Percentiles rank a stretch among this genome's conserved stretches.
Conservation (phyloP, 176 grass and related monocot genomes). For the Paspalum vaginatum region DNA sequence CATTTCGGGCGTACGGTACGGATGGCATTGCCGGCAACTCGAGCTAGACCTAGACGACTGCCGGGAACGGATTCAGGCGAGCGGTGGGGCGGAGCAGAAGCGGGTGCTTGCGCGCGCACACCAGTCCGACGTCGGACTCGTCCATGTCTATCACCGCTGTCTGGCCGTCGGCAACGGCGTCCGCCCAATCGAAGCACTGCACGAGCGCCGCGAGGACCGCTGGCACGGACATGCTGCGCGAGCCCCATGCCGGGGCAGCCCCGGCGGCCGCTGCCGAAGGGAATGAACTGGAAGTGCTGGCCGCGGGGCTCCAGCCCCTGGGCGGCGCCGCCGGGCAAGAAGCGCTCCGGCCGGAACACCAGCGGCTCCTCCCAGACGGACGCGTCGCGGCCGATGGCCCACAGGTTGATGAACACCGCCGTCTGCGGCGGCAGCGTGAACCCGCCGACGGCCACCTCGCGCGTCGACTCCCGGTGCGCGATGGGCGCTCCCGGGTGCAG, state of each 20-base stretch:
- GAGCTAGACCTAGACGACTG: not conserved
- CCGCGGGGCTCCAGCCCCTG: conserved; percentile 43
- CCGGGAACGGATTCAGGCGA: conserved; percentile 10
- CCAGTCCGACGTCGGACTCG: conserved; percentile 54
- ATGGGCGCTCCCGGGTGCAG: conserved; percentile 55
- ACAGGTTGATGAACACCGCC: conserved; percentile 65
- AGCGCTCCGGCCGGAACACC: conserved; percentile 73
- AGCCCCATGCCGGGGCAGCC: conserved; percentile 66
- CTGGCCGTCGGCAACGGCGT: not conserved
- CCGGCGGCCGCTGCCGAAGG: conserved; percentile 65
- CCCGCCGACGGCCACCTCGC: conserved; percentile 35
- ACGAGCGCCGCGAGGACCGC: conserved; percentile 47
- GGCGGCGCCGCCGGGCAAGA: conserved; percentile 36
- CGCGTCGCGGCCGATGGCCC: conserved; percentile 70
- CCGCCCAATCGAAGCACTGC: conserved; percentile 77
- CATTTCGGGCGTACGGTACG: no score
- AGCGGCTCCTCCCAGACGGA: conserved; percentile 54
- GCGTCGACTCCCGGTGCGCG: conserved; percentile 40
- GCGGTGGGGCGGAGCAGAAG: conserved; percentile 4
- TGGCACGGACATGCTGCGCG: conserved; percentile 55
- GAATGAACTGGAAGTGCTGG: conserved; percentile 69
- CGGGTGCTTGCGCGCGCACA: conserved; percentile 47
- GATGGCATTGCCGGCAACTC: no score
- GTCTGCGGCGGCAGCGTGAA: conserved; percentile 46
- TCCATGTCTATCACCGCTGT: conserved; percentile 52